phyloP scores from a whole-genome alignment of 164 flowering plant species.

The grape (Vitis vinifera) region DNA sequence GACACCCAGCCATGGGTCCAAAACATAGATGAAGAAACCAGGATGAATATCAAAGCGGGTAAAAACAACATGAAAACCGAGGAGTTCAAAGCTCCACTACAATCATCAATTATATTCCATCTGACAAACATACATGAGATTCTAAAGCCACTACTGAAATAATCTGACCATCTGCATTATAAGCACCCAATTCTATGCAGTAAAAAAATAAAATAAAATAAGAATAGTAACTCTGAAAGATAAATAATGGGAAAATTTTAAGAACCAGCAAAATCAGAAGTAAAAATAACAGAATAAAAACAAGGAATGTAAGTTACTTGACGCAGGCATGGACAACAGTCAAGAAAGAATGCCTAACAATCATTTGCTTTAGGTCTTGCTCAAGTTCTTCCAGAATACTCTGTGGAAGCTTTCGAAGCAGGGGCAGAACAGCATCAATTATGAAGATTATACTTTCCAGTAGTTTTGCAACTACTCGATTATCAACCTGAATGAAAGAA shows the following conservation, averaged over 20 bases:
- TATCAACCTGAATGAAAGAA: slow-evolving; percentile 65
- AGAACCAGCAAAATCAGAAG: neutral
- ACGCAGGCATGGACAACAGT: slow-evolving; percentile 96
- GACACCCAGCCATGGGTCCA: too few relatives aligned
- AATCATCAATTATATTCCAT: too few relatives aligned
- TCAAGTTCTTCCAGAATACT: slow-evolving; percentile 84
- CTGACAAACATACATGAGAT: too few relatives aligned
- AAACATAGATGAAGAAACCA: too few relatives aligned
- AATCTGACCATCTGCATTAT: too few relatives aligned
- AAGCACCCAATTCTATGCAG: neutral
- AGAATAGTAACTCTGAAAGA: neutral
- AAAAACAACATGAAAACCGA: too few relatives aligned
- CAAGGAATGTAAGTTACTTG: slow-evolving; percentile 49
- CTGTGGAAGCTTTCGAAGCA: slow-evolving; percentile 76
- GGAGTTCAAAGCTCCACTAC: too few relatives aligned
- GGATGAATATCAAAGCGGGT: too few relatives aligned
- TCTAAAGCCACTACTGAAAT: too few relatives aligned
- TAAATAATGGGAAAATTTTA: too few relatives aligned
- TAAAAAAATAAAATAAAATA: neutral
- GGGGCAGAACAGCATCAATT: slow-evolving; percentile 81
- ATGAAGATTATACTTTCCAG: slow-evolving; percentile 89
- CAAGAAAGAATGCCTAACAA: slow-evolving; percentile 90
- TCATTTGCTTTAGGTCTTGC: slow-evolving; percentile 92
- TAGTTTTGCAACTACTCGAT: slow-evolving; percentile 68
- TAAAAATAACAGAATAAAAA: slow-evolving; percentile 4